Evolutionary conservation across 1,139 yeast species (phyloP).

Genomic region (Magnusiomyces starmeri): DNA sequence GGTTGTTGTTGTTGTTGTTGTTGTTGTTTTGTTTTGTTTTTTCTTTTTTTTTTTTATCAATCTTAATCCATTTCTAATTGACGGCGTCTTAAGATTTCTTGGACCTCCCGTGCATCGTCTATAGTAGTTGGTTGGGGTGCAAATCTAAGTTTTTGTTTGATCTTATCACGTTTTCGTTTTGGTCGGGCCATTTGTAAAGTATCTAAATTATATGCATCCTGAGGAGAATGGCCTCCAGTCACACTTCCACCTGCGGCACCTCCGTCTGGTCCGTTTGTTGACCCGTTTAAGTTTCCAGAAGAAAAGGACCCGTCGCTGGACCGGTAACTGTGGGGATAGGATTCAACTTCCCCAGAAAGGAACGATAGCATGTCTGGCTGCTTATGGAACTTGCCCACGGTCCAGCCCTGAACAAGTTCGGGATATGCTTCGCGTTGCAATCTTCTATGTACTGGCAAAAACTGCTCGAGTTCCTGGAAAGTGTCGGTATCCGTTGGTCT

Average conservation of each 20-base stretch:
- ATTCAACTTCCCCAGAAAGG: conserved; percentile 1
- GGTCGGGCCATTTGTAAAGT: conserved; percentile 43
- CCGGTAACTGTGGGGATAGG: not conserved
- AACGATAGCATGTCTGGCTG: conserved; percentile 17
- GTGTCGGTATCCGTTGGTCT: conserved; percentile 70
- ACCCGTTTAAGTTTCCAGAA: not conserved
- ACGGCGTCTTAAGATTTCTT: conserved; percentile 34
- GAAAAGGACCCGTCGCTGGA: too few relatives aligned
- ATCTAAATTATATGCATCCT: not conserved
- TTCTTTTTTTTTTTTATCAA: not conserved
- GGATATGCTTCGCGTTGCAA: conserved; percentile 67
- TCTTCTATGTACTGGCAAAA: conserved; percentile 53
- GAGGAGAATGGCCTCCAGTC: not conserved
- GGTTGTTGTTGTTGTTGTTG: not conserved
- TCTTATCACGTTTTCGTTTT: conserved; percentile 37
- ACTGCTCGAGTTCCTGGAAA: conserved; percentile 71
- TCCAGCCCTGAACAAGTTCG: conserved; percentile 79
- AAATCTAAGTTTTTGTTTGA: conserved; percentile 26
- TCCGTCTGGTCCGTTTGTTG: not conserved
- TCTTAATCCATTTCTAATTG: conserved; percentile 25
- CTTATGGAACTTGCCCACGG: conserved; percentile 17
- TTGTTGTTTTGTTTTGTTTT: not conserved
- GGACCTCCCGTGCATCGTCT: conserved; percentile 35
- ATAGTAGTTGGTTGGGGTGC: conserved; percentile 23
- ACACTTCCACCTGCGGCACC: not conserved